Evolutionary conservation across 768 basidiomycete genomes (phyloP), one percentile per base, ranked within the genome.

Genomic region (Pleurotus pulmonarius): DNA sequence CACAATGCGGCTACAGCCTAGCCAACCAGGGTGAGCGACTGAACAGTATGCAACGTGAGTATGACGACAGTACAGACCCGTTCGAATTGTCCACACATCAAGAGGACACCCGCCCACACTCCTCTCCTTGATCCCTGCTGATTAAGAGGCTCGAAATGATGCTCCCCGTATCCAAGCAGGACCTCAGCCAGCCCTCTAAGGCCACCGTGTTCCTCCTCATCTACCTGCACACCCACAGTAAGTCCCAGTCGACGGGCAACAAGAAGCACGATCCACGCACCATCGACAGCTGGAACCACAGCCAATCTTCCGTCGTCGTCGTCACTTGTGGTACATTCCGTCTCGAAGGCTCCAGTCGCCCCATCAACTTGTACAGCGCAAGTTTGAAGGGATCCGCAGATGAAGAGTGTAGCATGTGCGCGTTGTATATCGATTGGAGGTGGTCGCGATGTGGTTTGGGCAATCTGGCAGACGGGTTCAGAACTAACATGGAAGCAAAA

Each of bases 261-360:
- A 53, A 41, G 57, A 25, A n/a, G 5, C 22, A 43, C 37, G 55
- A 38, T 12, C 4, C 6, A 60, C 74, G 26, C 47, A 86, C 90
- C 83, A 98, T 89, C 1, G 87, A 80, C 12, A 98, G 80, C 73
- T 99, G 95, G 76, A 95, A 87, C 96, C 96, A 99, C 37, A 98
- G 76, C 96, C 96, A 99, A 70, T 99, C 97, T 68, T 98, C 97
- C 2, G 92, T 94, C 1, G 94, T 95, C 8, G 82, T 82, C 0
- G 94, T 98, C 4, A 98, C 93, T 40, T 86, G 83, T 4, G 85
- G 81, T 2, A 95, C 86, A 63, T 83, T 88, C 47, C 94, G 81
- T 56, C 90, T 79, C 4, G 82, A 71, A 1, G 93, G 85, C 62
- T 99, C 97, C 52, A 96, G 81, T 63, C 90, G 90, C 44, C 94